Evolutionary conservation across 75 land plant genomes (phyloP), one percentile per base, ranked within the genome.

Genomic region (Ceratopteris richardii): DNA sequence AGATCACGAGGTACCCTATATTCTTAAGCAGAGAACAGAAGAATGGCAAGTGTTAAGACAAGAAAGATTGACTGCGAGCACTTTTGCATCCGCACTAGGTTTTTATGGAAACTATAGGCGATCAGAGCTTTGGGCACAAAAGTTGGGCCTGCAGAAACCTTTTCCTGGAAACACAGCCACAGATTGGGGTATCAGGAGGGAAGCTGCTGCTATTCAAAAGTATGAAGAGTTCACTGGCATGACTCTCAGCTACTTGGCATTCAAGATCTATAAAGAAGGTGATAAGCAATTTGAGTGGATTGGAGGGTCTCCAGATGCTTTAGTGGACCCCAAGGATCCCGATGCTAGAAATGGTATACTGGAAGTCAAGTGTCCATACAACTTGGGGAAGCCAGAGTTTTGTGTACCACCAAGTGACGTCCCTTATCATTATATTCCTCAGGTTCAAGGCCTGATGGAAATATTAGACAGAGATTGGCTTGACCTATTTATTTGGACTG

Each of bases 351-450:
- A 78, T 27, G 96, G 96, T 7, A 77, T 93, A 25, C 57, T 93
- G 1, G 98, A 93, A 81, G 98, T 93, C 24, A 93, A 93, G 58
- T 93, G 98, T 39, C 98, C 98, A 23, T 87, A 74, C 51, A 93
- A 88, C 62, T 85, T 76, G 36, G 98, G 98, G 37, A 80, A 65
- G 65, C 95, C 95, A 0, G 89, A 89, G 72, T 61, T 42, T 12
- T 87, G 60, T 2, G 54, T 83, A 26, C 98, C 98, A 3, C 89
- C 96, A 96, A 47, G 68, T 9, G 44, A 51, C 0, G 72, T 83
- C 27, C 98, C 98, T 11, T 75, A 80, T 64, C 89, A 93, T 71
- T 85, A 89, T 73, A 82, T 93, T 79, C 98, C 90, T 16, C 90
- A 86, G 46, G 67, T 80, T n/a, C 90, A 86, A 47, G 90, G 90